Evolutionary conservation across 208 protist species (phyloP).

Genomic region (Trypanosoma platydactyli): DNA sequence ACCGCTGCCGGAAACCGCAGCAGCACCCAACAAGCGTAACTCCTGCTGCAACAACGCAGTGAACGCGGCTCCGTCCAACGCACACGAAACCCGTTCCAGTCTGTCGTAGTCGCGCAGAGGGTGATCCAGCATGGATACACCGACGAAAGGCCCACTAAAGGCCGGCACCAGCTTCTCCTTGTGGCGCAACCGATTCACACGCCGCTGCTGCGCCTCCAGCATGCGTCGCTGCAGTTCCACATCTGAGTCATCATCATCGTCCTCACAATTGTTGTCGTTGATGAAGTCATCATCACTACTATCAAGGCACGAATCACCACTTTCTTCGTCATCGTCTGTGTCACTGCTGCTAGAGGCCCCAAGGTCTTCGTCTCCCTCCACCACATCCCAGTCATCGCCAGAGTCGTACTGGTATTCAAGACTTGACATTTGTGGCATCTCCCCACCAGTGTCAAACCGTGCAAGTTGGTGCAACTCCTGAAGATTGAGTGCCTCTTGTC

Average conservation of each 20-base stretch:
- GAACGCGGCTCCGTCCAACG: constrained; percentile 47
- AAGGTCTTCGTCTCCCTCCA: constrained; percentile 79
- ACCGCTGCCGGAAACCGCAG: background rate
- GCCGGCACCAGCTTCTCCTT: constrained; percentile 83
- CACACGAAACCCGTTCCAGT: constrained; percentile 45
- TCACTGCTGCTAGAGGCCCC: constrained; percentile 33
- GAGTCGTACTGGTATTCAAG: constrained; percentile 91
- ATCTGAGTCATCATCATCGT: constrained; percentile 52
- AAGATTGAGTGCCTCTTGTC: constrained; percentile 55
- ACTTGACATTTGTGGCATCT: constrained; percentile 68
- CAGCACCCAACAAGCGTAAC: constrained; percentile 16
- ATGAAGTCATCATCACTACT: constrained; percentile 80
- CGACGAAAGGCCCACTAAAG: constrained; percentile 82
- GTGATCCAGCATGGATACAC: constrained; percentile 55
- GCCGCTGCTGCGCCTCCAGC: constrained; percentile 73
- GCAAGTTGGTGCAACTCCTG: constrained; percentile 58
- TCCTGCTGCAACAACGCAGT: constrained; percentile 44
- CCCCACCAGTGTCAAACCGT: constrained; percentile 46
- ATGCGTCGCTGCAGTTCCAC: constrained; percentile 69
- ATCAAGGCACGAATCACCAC: constrained; percentile 29
- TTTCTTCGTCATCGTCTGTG: constrained; percentile 29
- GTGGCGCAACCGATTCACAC: constrained; percentile 63
- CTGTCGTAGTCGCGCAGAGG: constrained; percentile 68
- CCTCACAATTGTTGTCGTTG: constrained; percentile 55
- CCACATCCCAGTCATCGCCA: constrained; percentile 85